Percentiles rank a stretch among this genome's conserved stretches.
Conservation (phyloP, 257 asterid species). For the Schizonepeta tenuifolia region DNA sequence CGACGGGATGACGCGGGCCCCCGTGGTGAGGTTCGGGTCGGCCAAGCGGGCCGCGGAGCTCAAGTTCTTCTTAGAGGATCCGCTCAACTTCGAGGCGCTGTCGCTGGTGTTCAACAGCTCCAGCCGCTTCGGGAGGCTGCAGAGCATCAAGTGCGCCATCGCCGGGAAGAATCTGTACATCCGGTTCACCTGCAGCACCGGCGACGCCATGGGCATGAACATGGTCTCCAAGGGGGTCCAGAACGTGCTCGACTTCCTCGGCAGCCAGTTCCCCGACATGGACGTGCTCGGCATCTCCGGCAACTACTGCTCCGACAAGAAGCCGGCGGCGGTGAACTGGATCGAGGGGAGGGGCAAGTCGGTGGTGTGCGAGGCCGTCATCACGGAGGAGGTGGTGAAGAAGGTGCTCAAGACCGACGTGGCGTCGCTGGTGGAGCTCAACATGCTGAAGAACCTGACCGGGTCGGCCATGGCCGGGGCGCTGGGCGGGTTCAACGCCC, state of each 20-base stretch:
- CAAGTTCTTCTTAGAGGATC: slow-evolving; percentile 47
- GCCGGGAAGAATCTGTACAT: slow-evolving; percentile 54
- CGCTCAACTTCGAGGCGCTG: slow-evolving; percentile 43
- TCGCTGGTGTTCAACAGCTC: slow-evolving; percentile 49
- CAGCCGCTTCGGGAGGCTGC: slow-evolving; percentile 52
- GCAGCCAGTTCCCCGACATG: slow-evolving; percentile 50
- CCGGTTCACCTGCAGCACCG: slow-evolving; percentile 50
- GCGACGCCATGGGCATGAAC: slow-evolving; percentile 62
- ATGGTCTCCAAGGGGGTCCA: slow-evolving; percentile 56
- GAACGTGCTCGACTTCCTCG: slow-evolving; percentile 44
- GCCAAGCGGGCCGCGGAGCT: slow-evolving; percentile 51
- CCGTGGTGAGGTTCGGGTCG: slow-evolving; percentile 43
- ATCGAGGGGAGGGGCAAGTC: slow-evolving; percentile 52
- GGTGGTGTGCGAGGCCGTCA: slow-evolving; percentile 47
- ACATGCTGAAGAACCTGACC: slow-evolving; percentile 49
- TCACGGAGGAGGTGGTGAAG: slow-evolving; percentile 41
- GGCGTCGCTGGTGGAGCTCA: slow-evolving; percentile 46
- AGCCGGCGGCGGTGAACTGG: slow-evolving; percentile 54
- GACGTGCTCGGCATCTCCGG: slow-evolving; percentile 57
- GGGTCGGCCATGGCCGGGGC: slow-evolving; percentile 55
- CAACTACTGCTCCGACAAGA: slow-evolving; percentile 51
- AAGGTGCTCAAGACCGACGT: slow-evolving; percentile 49
- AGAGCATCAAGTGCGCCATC: slow-evolving; percentile 46
- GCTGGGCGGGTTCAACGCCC: slow-evolving; percentile 53
- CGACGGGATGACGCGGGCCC: slow-evolving; percentile 57